Base-by-base conservation (phyloP, 2,329 filamentous ascomycete species). In the Sodiomyces alkalinus region DNA sequence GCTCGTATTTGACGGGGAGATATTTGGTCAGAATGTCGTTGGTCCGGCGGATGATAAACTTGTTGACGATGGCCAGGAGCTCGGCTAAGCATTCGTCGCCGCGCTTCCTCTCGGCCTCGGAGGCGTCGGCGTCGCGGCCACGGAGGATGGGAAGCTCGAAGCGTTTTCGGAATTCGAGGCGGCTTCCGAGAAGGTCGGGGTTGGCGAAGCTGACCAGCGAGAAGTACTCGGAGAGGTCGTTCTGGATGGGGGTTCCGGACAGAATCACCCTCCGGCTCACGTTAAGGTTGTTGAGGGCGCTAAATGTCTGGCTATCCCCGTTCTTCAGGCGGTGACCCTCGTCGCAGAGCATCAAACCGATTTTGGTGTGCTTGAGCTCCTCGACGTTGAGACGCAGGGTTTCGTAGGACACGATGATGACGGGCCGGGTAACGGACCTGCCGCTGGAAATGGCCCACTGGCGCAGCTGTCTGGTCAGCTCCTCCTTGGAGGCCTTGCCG, bases 21-120 rank as follows among this genome's bases (percentile, higher is more conserved):
- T 98, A 98, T 52, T 98, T 98, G 28, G 87, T 94, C 15, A 98
- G 58, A 36, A 98, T 92, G 46, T 98, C 90, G 64, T 98, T 98
- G 4, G 87, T 94, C 33, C 90, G 76, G 34, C 90, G 79, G 43
- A 98, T 98, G 49, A 98, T 92, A 56, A 98, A 98, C 46, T 92
- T 94, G 58, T 96, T 98, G 47, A 98, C 90, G 24, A 92, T 61
- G 3, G 63, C 62, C 3, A 93, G 70, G 10, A 98, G 67, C 44
- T 93, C 87, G 4, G 65, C 62, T 13, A 93, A 68, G 29, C 85
- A 75, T 42, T 86, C 77, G 39, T 93, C 81, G 7, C 90, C 90
- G 39, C 75, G 80, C 47, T 82, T 64, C 18, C 80, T 71, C 29
- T 94, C 85, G 23, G 69, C 68, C 38, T 93, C 85, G 4, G 80